A percentile compares a stretch with the other conserved stretches of the same genome.
These are phyloP conservation scores for Sugiyamaella mastotermitis DNA, from an alignment of 805 yeast genomes.

Conservation along the genomic window DNA sequence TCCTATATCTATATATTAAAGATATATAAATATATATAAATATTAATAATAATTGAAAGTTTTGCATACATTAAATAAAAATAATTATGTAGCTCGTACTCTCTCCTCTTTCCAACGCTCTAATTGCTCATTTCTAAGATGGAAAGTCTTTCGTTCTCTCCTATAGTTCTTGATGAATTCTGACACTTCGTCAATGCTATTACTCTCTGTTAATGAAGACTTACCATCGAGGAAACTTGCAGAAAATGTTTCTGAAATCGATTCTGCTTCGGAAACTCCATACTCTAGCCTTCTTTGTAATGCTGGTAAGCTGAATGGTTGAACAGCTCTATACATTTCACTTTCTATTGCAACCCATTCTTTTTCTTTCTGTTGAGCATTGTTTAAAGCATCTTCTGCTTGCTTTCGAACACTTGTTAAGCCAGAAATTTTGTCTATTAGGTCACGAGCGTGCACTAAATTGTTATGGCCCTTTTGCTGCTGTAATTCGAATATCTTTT, in stretches of 20 bases:
- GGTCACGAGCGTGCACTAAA: slow-evolving; percentile 21
- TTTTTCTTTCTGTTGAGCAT: slow-evolving; percentile 23
- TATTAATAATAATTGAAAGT: background rate
- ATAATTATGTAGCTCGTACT: slow-evolving; percentile 18
- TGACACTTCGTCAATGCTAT: slow-evolving; percentile 25
- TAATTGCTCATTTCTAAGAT: slow-evolving; percentile 42
- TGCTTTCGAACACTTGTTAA: slow-evolving; percentile 19
- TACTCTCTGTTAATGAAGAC: slow-evolving; percentile 10
- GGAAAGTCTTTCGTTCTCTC: slow-evolving; percentile 37
- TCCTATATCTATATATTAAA: background rate
- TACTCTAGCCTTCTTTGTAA: slow-evolving; percentile 29
- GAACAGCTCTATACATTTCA: slow-evolving; percentile 30
- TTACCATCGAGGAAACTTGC: slow-evolving; percentile 26
- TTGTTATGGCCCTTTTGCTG: slow-evolving; percentile 24
- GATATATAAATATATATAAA: background rate
- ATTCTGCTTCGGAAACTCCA: slow-evolving; percentile 30
- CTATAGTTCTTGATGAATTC: slow-evolving; percentile 41
- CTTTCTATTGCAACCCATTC: slow-evolving; percentile 34
- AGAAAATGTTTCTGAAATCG: slow-evolving; percentile 31
- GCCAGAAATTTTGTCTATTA: slow-evolving; percentile 25
- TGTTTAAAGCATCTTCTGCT: slow-evolving; percentile 9
- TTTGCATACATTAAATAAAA: background rate
- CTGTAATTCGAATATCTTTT: slow-evolving; percentile 23
- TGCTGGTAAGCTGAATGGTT: slow-evolving; percentile 35
- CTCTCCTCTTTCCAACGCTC: slow-evolving; percentile 42